A percentile compares a stretch with the other conserved stretches of the same genome.
These are phyloP conservation scores for Trypanosoma melophagium DNA, from an alignment of 208 protist species.

Conservation along the genomic window DNA sequence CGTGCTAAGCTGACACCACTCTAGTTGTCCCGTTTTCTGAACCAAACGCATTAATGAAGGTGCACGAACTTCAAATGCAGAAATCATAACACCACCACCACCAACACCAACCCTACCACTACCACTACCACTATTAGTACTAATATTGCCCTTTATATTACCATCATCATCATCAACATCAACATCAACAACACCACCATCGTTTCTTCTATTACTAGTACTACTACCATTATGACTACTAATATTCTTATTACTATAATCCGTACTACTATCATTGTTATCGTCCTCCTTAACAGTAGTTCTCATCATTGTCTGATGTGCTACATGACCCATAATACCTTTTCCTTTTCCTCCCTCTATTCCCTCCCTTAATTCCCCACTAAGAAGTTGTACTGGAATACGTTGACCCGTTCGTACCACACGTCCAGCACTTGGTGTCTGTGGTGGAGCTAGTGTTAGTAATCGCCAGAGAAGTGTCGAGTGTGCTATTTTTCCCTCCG, in stretches of 20 bases:
- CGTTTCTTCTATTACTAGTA: not conserved
- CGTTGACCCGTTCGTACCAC: conserved; percentile 23
- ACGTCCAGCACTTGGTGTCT: conserved; percentile 10
- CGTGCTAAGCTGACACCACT: conserved; percentile 39
- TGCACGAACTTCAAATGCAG: conserved; percentile 23
- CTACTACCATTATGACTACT: not conserved
- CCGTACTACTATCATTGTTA: too few species aligned
- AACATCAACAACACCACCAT: not conserved
- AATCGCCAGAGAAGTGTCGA: conserved; percentile 62
- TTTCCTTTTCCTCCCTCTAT: too few species aligned
- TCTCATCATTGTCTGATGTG: too few species aligned
- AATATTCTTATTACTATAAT: not conserved
- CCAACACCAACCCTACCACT: not conserved
- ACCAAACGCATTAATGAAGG: conserved; percentile 12
- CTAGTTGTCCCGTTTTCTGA: not conserved
- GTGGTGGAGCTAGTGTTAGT: conserved; percentile 26
- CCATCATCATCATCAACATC: not conserved
- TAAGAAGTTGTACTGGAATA: conserved; percentile 2
- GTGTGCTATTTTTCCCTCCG: conserved; percentile 58
- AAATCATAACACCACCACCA: conserved; percentile 11
- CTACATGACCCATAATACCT: too few species aligned
- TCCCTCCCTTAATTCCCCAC: not conserved
- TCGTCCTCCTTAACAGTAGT: too few species aligned
- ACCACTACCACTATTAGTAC: not conserved
- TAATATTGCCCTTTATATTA: not conserved